Evolutionary conservation across 2,329 filamentous ascomycete genomes (phyloP).

Genomic region (Grosmannia serpens): DNA sequence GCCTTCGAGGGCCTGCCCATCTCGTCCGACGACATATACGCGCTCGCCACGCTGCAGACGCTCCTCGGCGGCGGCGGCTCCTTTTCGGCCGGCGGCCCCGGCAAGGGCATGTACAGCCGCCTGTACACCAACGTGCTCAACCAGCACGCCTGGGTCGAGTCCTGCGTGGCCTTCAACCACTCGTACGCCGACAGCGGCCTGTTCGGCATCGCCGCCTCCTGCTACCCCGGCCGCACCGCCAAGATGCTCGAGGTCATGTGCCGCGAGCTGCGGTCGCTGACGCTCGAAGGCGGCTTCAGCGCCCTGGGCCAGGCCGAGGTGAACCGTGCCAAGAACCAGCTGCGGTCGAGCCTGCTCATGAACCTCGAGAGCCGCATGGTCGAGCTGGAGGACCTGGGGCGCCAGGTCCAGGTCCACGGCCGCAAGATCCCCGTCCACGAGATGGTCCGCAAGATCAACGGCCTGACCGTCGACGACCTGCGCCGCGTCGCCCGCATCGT

Average conservation of each 20-base stretch:
- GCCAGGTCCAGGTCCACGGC: conserved; percentile 95
- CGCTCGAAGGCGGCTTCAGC: conserved; percentile 61
- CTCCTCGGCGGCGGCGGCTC: conserved; percentile 92
- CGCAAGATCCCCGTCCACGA: conserved; percentile 82
- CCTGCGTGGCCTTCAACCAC: conserved; percentile 92
- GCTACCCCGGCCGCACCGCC: conserved; percentile 63
- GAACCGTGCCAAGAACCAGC: conserved; percentile 89
- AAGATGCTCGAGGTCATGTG: conserved; percentile 94
- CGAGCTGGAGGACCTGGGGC: conserved; percentile 86
- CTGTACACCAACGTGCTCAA: conserved; percentile 97
- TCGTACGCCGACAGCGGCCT: conserved; percentile 91
- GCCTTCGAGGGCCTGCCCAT: conserved; percentile 93
- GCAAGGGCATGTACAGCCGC: conserved; percentile 98
- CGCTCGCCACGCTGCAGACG: conserved; percentile 87
- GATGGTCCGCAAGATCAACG: conserved; percentile 83
- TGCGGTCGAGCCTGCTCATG: conserved; percentile 83
- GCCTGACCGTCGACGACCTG: conserved; percentile 68
- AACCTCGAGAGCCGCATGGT: conserved; percentile 97
- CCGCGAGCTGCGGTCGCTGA: conserved; percentile 70
- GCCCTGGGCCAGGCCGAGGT: conserved; percentile 69
- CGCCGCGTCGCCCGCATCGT: conserved; percentile 69
- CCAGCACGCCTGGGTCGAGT: conserved; percentile 95
- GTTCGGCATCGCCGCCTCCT: conserved; percentile 86
- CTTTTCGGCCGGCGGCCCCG: conserved; percentile 90
- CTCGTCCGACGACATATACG: conserved; percentile 85